Evolutionary conservation across 768 basidiomycete genomes (phyloP).

Genomic region (Lepiota venenata): DNA sequence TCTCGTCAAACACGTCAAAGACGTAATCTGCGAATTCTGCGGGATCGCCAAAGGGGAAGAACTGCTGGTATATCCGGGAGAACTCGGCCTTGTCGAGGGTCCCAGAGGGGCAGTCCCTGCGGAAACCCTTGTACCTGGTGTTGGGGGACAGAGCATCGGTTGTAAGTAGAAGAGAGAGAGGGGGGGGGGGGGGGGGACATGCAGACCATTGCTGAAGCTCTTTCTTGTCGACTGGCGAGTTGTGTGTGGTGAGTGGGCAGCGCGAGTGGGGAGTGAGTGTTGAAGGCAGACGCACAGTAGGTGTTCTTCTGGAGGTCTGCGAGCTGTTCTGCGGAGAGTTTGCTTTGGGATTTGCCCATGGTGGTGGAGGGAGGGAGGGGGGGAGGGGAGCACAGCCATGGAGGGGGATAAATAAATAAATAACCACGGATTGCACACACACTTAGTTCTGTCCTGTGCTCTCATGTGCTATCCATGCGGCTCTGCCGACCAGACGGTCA

Average conservation of each 20-base stretch:
- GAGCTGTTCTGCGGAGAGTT: conserved; percentile 92
- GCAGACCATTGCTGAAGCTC: conserved; percentile 91
- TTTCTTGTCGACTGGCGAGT: conserved; percentile 81
- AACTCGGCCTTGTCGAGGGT: conserved; percentile 96
- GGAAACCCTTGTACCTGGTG: conserved; percentile 96
- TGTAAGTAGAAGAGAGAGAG: conserved; percentile 4
- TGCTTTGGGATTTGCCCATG: conserved; percentile 98
- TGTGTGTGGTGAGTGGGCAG: neutral
- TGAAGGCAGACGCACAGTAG: conserved; percentile 64
- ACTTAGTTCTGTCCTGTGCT: conserved; percentile 22
- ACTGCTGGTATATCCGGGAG: conserved; percentile 97
- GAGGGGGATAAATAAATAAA: conserved; percentile 14
- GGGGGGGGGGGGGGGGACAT: conserved; percentile 4
- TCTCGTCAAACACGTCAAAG: conserved; percentile 96
- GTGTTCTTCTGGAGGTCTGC: conserved; percentile 96
- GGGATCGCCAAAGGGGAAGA: conserved; percentile 99
- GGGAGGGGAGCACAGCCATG: conserved; percentile 16
- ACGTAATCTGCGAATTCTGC: conserved; percentile 96
- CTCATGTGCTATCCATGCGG: conserved; percentile 73
- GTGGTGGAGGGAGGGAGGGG: conserved; percentile 29
- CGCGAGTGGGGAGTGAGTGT: neutral
- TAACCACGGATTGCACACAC: conserved; percentile 8
- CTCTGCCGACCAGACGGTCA: conserved; percentile 63
- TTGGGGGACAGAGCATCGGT: conserved; percentile 13
- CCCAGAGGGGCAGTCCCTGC: conserved; percentile 97